Base-by-base conservation (phyloP, 805 yeast species). In the Kockiozyma suomiensis region DNA sequence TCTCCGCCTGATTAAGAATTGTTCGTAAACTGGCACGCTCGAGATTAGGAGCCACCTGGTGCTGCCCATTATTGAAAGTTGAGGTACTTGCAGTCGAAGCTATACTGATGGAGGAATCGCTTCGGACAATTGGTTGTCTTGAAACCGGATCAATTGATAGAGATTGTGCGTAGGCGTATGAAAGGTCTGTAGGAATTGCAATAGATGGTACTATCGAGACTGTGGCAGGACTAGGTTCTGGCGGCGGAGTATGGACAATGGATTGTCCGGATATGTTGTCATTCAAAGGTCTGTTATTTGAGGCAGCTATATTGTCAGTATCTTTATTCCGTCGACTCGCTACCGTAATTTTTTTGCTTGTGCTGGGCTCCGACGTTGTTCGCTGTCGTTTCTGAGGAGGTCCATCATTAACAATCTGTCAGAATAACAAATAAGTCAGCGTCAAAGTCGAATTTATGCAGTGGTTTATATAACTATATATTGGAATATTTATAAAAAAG, bases 321-420 rank as follows among this genome's bases (percentile, higher is more conserved):
- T 2, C 23, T 12, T n/a, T 10, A 40, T 10, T 10, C 17, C 10
- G 50, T n/a, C 21, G 13, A 19, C 8, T n/a, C 8, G 43, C 12
- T 40, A n/a, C 3, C 4, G 12, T 17, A 40, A 10, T 8, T 23
- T 26, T 19, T 49, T n/a, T 33, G 1, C 15, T 37, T 12, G 17
- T 26, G 17, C 8, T 15, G 8, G 37, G n/a, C 30, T 30, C 25
- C 19, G 48, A 15, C 17, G 2, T 26, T 21, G 37, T 38, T 35
- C 53, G 35, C 21, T 37, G 52, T 28, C 53, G 23, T 23, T 45
- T 42, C 15, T 32, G 28, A 3, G 56, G 50, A 19, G 50, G 48
- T 13, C 59, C 55, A 32, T 56, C 54, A n/a, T 12, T 45, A 8
- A 57, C 61, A 40, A 57, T 57, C 61, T 57, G 28, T 48, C 12